Evolutionary conservation across 2,329 filamentous ascomycete species (phyloP), one percentile per base, ranked within the genome.

Genomic region (Colletotrichum magnum): DNA sequence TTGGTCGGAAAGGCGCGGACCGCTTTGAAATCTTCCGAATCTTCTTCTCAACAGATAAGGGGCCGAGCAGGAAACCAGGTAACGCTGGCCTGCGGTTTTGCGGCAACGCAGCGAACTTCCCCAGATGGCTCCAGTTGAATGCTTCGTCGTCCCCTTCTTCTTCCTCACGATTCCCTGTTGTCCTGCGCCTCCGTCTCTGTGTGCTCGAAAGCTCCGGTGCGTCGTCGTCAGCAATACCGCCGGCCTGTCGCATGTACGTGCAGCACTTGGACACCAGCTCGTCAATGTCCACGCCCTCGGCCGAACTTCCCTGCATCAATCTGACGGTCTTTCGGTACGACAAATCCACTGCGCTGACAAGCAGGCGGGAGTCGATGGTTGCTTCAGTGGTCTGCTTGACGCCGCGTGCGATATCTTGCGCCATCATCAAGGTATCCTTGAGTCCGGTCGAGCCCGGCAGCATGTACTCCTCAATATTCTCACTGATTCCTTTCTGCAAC

Each of bases 201-300:
- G 86, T 85, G 71, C 82, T 81, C 4, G 83, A 86, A 51, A 88
- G 81, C 58, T 87, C 86, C 7, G 83, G 82, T 2, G 83, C 84
- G 48, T 86, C 77, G 47, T 87, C 84, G 57, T 87, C 83, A 15
- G 81, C 80, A 26, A 88, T 87, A 12, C 86, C 87, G 7, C 87
- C 83, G 4, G 89, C 92, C 43, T 88, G 86, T 24, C 89, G 90
- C 94, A 98, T 98, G 77, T 93, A 98, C 4, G 88, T 89, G 69
- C 97, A 94, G 78, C 93, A 95, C 79, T 97, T 97, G 0, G 93
- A 93, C 15, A 98, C 89, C 75, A 98, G 97, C 74, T 97, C 93
- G 70, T 98, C 95, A 0, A 97, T 86, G 75, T 98, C 95, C 24
- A 99, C 83, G 7, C 94, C 94, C 58, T 92, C 90, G 3, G 89